Evolutionary conservation across 2,329 filamentous ascomycete genomes (phyloP).

Genomic region (Exophiala viscosa): DNA sequence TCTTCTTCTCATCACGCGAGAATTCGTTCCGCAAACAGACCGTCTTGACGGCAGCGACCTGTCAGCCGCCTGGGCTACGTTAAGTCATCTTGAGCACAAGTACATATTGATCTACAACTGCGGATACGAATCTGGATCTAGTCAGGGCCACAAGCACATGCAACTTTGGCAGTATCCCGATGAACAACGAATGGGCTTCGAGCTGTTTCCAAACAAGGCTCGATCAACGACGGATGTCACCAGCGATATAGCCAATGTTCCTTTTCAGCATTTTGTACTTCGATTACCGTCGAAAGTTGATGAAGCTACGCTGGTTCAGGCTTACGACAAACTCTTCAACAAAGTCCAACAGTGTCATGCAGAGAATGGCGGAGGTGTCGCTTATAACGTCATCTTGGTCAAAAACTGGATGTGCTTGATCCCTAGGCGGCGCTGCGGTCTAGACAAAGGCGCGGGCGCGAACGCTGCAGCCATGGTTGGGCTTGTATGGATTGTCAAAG

Average conservation of each 20-base stretch:
- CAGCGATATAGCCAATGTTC: conserved; percentile 23
- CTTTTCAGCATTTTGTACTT: conserved; percentile 31
- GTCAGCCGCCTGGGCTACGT: conserved; percentile 36
- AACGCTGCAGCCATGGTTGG: conserved; percentile 31
- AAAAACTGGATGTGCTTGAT: conserved; percentile 30
- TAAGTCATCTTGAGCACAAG: conserved; percentile 29
- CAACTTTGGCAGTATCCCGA: conserved; percentile 39
- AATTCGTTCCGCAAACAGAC: conserved; percentile 38
- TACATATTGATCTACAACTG: conserved; percentile 47
- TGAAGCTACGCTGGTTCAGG: conserved; percentile 12
- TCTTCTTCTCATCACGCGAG: conserved; percentile 38
- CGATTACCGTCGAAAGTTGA: conserved; percentile 22
- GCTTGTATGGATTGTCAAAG: conserved; percentile 26
- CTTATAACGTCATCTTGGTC: conserved; percentile 32
- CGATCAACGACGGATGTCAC: conserved; percentile 24
- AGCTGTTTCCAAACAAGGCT: conserved; percentile 27
- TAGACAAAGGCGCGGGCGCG: conserved; percentile 21
- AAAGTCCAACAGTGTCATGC: conserved; percentile 23
- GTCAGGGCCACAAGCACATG: conserved; percentile 46
- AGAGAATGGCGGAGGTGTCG: conserved; percentile 18
- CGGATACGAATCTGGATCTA: conserved; percentile 42
- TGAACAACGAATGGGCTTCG: conserved; percentile 19
- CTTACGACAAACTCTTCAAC: conserved; percentile 26
- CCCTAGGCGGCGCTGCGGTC: conserved; percentile 19
- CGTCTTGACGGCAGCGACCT: conserved; percentile 38